phyloP scores from a whole-genome alignment of 179 eudicot species.

The Actinidia chinensis region DNA sequence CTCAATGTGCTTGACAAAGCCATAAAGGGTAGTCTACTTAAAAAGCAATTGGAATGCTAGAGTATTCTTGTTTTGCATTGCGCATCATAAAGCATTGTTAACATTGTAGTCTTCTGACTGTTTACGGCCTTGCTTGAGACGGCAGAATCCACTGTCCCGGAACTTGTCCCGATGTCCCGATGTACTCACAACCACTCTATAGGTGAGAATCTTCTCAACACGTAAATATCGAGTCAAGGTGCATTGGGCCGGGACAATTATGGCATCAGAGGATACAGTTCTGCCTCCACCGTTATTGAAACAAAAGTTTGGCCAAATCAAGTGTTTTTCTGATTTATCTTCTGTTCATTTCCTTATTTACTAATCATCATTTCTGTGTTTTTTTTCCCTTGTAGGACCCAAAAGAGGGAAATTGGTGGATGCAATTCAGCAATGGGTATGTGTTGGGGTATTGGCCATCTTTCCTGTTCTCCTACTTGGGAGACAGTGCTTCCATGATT shows the following conservation, averaged over 20 bases:
- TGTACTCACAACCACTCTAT: too few species aligned
- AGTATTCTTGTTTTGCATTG: background rate
- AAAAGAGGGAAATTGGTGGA: slow-evolving; percentile 50
- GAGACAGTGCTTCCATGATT: slow-evolving; percentile 40
- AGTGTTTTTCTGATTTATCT: background rate
- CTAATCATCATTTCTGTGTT: background rate
- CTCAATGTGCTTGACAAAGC: background rate
- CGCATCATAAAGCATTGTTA: too few species aligned
- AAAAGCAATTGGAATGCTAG: slow-evolving; percentile 3
- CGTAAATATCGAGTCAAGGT: too few species aligned
- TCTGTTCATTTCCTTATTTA: background rate
- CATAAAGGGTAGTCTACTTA: background rate
- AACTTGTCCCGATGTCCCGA: too few species aligned
- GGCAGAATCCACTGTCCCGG: too few species aligned
- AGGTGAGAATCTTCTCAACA: too few species aligned
- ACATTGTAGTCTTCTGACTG: too few species aligned
- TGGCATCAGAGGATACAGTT: too few species aligned
- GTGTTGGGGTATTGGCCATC: slow-evolving; percentile 53
- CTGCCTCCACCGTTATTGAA: background rate
- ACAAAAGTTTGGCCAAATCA: background rate
- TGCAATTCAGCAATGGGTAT: slow-evolving; percentile 37
- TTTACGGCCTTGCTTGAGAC: too few species aligned
- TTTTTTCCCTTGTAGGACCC: slow-evolving; percentile 34
- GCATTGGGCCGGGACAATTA: too few species aligned
- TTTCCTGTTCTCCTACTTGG: slow-evolving; percentile 37